Evolutionary conservation across 352 stramenopile genomes (phyloP).

Genomic region (Pythium rhizo-oryzae): DNA sequence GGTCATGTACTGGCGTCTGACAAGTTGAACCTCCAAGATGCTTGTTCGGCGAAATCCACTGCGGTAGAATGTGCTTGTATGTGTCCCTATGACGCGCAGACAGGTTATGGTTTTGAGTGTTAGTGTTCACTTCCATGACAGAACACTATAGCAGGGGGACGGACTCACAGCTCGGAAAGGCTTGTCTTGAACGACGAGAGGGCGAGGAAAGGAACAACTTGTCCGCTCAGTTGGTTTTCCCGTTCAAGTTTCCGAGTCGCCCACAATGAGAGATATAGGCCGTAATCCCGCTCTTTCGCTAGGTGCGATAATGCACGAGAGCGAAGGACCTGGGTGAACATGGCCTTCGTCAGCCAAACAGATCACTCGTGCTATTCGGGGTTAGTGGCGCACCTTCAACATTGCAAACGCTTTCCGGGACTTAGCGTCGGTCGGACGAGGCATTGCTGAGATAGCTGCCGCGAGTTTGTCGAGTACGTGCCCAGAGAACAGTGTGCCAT

Average conservation of each 20-base stretch:
- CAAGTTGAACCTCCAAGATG: background rate
- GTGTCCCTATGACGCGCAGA: slow-evolving; percentile 13
- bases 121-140: too few relatives aligned
- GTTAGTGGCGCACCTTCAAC: slow-evolving; percentile 44
- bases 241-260: slow-evolving; percentile 13
- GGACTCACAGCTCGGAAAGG: slow-evolving; percentile 24
- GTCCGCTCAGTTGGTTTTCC: slow-evolving; percentile 9
- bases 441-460: slow-evolving; percentile 39
- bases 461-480: slow-evolving; percentile 53
- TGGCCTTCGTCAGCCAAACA: background rate
- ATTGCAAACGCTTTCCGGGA: slow-evolving; percentile 63
- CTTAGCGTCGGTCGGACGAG: slow-evolving; percentile 41
- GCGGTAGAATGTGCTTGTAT: slow-evolving; percentile 16
- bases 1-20: slow-evolving; percentile 40
- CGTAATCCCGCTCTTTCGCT: slow-evolving; percentile 69
- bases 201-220: slow-evolving; percentile 7
- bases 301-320: slow-evolving; percentile 63
- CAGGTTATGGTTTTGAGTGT: background rate
- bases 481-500: slow-evolving; percentile 61
- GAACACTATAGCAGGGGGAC: too few relatives aligned
- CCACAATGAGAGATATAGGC: slow-evolving; percentile 44
- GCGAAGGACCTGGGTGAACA: slow-evolving; percentile 53
- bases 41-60: slow-evolving; percentile 20
- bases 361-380: background rate
- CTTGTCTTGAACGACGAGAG: slow-evolving; percentile 23